phyloP scores from a whole-genome alignment of 2,329 filamentous ascomycete species.

The Calcarisporium arbuscula region DNA sequence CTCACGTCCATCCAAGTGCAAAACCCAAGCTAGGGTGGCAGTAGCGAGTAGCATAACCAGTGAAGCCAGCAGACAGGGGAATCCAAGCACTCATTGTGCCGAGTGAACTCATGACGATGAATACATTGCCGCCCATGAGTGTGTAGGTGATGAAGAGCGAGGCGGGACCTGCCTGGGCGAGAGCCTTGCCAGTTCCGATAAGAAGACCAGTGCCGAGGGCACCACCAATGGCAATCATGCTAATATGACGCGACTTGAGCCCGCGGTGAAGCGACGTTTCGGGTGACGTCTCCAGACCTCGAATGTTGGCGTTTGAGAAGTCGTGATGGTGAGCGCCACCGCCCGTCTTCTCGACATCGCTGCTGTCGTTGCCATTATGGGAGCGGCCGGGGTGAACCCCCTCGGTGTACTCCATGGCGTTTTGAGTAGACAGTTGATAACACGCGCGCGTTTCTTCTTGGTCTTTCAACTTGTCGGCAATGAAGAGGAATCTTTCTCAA shows the following conservation, averaged over 20 bases:
- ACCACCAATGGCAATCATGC: slow-evolving; percentile 65
- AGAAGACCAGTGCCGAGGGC: slow-evolving; percentile 70
- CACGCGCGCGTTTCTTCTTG: too few relatives aligned
- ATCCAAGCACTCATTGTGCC: slow-evolving; percentile 84
- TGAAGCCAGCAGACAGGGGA: slow-evolving; percentile 71
- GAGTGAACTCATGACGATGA: slow-evolving; percentile 72
- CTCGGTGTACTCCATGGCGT: slow-evolving; percentile 7
- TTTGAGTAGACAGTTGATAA: not conserved
- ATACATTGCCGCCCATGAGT: slow-evolving; percentile 66
- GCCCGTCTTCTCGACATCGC: slow-evolving; percentile 16
- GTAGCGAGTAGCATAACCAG: slow-evolving; percentile 73
- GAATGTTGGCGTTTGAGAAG: slow-evolving; percentile 28
- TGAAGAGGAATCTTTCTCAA: too few relatives aligned
- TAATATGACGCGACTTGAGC: slow-evolving; percentile 49
- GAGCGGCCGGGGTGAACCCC: slow-evolving; percentile 11
- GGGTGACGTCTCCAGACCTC: slow-evolving; percentile 42
- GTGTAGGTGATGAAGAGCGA: slow-evolving; percentile 68
- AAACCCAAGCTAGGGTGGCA: slow-evolving; percentile 78
- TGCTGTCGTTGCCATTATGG: slow-evolving; percentile 9
- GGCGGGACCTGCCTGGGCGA: slow-evolving; percentile 51
- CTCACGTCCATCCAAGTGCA: slow-evolving; percentile 64
- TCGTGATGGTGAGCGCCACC: slow-evolving; percentile 8
- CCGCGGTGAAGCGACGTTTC: slow-evolving; percentile 45
- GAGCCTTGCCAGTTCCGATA: slow-evolving; percentile 56
- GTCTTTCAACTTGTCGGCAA: too few relatives aligned